These are phyloP conservation scores for Colletotrichum spinosum DNA, from an alignment of 2,329 filamentous ascomycete species.

Conservation along the genomic window DNA sequence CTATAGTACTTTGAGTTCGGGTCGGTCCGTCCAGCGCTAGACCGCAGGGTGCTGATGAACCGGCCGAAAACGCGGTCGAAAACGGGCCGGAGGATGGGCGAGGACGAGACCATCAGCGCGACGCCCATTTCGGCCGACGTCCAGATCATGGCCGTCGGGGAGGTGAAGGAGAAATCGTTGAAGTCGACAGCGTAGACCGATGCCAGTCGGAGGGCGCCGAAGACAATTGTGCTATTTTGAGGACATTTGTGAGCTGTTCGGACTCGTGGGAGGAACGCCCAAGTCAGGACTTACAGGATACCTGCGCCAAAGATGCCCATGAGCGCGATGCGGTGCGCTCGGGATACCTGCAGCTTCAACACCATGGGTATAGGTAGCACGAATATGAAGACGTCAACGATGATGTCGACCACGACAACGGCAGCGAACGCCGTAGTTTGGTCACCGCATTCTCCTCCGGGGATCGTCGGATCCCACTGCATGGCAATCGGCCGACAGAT, in stretches of 20 bases:
- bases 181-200: slow-evolving; percentile 41
- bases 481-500: slow-evolving; percentile 36
- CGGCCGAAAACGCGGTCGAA: slow-evolving; percentile 41
- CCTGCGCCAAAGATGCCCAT: slow-evolving; percentile 46
- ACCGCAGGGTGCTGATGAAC: slow-evolving; percentile 35
- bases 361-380: slow-evolving; percentile 74
- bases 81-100: slow-evolving; percentile 41
- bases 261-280: too few relatives aligned
- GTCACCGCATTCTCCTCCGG: slow-evolving; percentile 48
- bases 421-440: slow-evolving; percentile 43
- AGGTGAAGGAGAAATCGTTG: slow-evolving; percentile 41
- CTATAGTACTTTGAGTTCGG: slow-evolving; percentile 8
- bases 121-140: slow-evolving; percentile 42
- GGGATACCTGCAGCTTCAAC: slow-evolving; percentile 63
- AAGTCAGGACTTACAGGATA: slow-evolving; percentile 42
- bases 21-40: slow-evolving; percentile 7
- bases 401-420: slow-evolving; percentile 55
- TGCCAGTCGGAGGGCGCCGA: slow-evolving; percentile 39
- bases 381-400: slow-evolving; percentile 74
- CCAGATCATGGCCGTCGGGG: slow-evolving; percentile 41
- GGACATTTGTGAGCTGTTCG: not conserved
- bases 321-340: slow-evolving; percentile 45
- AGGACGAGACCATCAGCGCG: slow-evolving; percentile 42
- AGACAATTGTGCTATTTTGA: slow-evolving; percentile 45
- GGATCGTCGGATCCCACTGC: slow-evolving; percentile 37